A percentile compares a stretch with the other conserved stretches of the same genome.
These are phyloP conservation scores for Solanum paucissectum DNA, from an alignment of 257 asterid species.

Conservation along the genomic window DNA sequence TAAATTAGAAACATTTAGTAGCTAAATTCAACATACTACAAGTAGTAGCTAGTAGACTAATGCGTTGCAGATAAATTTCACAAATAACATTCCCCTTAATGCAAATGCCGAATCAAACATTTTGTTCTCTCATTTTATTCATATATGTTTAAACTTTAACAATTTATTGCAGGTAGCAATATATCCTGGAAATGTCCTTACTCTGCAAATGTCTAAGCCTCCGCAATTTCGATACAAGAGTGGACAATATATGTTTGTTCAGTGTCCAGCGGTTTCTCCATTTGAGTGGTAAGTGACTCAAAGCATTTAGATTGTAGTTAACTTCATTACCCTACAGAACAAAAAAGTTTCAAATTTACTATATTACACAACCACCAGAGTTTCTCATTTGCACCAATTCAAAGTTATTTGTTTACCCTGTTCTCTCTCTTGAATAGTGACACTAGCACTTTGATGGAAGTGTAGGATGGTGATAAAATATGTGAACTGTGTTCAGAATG, in stretches of 20 bases:
- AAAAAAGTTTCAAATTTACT: not conserved
- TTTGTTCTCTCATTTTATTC: not conserved
- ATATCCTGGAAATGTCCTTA: constrained; percentile 84
- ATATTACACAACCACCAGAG: not conserved
- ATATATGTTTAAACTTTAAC: not conserved
- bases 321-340: not conserved
- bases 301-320: not conserved
- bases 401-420: not conserved
- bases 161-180: constrained; percentile 63
- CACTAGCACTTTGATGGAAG: not conserved
- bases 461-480: not conserved
- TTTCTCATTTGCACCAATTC: not conserved
- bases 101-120: not conserved
- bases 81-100: not conserved
- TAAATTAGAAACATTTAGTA: not conserved
- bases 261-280: constrained; percentile 95
- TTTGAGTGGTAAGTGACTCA: constrained; percentile 61
- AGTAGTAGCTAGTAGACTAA: not conserved
- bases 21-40: not conserved
- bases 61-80: not conserved
- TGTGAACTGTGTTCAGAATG: not conserved
- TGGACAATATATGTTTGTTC: constrained; percentile 96
- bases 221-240: constrained; percentile 65
- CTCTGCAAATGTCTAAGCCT: constrained; percentile 95
- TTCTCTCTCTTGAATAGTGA: not conserved